Evolutionary conservation across 129 eudicot species (phyloP).

Genomic region (Helianthus tuberosus): DNA sequence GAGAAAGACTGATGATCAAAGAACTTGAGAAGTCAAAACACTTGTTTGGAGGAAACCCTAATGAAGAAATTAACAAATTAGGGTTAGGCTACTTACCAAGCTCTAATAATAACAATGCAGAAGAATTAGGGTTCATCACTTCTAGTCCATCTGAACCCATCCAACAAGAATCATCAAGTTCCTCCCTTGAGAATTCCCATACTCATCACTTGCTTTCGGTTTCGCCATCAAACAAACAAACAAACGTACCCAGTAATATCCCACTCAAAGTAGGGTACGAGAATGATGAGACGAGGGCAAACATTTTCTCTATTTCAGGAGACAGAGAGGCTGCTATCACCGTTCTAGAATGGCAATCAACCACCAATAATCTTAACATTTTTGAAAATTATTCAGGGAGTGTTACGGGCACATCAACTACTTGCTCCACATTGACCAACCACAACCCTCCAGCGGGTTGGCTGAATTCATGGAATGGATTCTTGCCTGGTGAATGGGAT

Average conservation of each 20-base stretch:
- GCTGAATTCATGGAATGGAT: constrained; percentile 22
- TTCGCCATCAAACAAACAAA: neutral
- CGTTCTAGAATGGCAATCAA: neutral
- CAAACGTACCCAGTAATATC: too few relatives aligned
- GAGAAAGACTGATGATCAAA: constrained; percentile 43
- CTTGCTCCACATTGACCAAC: constrained; percentile 18
- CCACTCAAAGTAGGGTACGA: too few relatives aligned
- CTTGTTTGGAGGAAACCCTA: constrained; percentile 20
- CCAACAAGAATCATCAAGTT: constrained; percentile 27
- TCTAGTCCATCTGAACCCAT: constrained; percentile 23
- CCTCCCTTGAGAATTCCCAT: constrained; percentile 26
- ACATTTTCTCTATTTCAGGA: too few relatives aligned
- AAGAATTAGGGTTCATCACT: constrained; percentile 26
- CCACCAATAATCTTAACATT: constrained; percentile 1
- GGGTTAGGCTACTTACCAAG: constrained; percentile 36
- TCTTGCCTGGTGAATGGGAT: constrained; percentile 33
- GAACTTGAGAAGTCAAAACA: constrained; percentile 22
- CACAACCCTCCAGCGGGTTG: constrained; percentile 31
- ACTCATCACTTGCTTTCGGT: constrained; percentile 26
- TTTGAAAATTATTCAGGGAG: constrained; percentile 24
- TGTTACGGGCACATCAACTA: constrained; percentile 8
- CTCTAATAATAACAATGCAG: constrained; percentile 30
- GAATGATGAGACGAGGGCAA: too few relatives aligned
- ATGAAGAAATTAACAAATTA: constrained; percentile 23
- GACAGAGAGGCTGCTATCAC: too few relatives aligned